Conservation (phyloP, 2,329 filamentous ascomycete genomes). For the Paramyrothecium roridum region DNA sequence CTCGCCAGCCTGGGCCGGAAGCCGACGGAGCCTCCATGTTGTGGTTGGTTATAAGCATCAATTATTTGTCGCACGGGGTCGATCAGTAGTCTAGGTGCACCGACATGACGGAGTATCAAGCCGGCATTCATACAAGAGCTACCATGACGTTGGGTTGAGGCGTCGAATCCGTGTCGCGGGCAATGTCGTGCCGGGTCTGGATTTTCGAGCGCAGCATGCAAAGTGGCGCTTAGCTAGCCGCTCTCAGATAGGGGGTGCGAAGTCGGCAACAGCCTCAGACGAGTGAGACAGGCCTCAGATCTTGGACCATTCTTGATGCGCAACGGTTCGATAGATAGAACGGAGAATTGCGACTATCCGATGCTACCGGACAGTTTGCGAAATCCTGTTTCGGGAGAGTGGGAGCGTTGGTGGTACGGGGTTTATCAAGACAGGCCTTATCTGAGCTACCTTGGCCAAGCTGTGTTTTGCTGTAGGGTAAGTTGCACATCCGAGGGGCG, state of each 20-base stretch:
- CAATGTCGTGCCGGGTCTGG: neutral
- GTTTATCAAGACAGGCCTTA: neutral
- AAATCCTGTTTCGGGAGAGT: neutral
- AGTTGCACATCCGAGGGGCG: neutral
- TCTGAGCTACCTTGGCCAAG: neutral
- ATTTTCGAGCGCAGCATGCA: neutral
- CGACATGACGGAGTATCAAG: neutral
- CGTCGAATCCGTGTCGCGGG: neutral
- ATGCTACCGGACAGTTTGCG: neutral
- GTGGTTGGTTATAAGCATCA: neutral
- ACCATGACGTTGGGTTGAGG: neutral
- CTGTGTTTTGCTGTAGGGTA: neutral
- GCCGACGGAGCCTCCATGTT: constrained; percentile 17
- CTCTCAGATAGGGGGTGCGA: too few relatives aligned
- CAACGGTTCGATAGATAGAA: too few relatives aligned
- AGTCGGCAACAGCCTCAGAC: neutral
- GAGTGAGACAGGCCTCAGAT: neutral
- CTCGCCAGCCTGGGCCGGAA: constrained; percentile 17
- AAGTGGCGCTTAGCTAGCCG: too few relatives aligned
- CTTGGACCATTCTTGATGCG: neutral
- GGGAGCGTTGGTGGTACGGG: neutral
- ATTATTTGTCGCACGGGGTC: neutral
- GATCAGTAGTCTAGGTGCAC: neutral
- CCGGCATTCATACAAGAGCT: neutral
- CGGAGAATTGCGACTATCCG: too few relatives aligned